These are phyloP conservation scores for Gleditsia sinensis DNA, from an alignment of 306 rosid genomes.

Conservation along the genomic window DNA sequence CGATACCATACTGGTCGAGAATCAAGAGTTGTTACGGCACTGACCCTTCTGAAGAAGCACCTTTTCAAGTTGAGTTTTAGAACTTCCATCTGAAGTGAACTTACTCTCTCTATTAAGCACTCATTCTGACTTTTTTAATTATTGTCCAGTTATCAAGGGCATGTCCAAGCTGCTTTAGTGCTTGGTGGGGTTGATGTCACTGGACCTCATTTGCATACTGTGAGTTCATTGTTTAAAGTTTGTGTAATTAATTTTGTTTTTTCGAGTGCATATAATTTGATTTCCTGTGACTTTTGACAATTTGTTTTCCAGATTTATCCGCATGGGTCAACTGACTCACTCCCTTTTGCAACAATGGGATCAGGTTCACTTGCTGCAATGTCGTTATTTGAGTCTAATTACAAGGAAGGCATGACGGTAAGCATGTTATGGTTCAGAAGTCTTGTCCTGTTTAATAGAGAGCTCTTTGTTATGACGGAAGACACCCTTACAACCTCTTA, in stretches of 20 bases:
- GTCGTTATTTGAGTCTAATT: conserved; percentile 57
- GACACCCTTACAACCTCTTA: neutral
- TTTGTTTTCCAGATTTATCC: conserved; percentile 70
- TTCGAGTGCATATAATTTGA: conserved; percentile 20
- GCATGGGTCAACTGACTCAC: conserved; percentile 80
- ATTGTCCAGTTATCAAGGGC: conserved; percentile 76
- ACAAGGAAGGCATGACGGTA: conserved; percentile 65
- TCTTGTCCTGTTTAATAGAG: neutral
- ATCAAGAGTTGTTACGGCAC: conserved; percentile 55
- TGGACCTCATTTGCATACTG: conserved; percentile 93
- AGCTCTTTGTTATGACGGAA: neutral
- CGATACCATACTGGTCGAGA: conserved; percentile 92
- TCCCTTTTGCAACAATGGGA: conserved; percentile 59
- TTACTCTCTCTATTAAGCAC: neutral
- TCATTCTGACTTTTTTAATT: conserved; percentile 15
- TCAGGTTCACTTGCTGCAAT: conserved; percentile 59
- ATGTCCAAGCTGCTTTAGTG: conserved; percentile 86
- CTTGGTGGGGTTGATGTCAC: conserved; percentile 95
- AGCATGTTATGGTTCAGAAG: conserved; percentile 30
- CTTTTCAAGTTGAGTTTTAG: conserved; percentile 53
- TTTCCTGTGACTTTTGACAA: conserved; percentile 34
- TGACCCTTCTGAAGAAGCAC: conserved; percentile 55
- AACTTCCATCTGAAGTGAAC: conserved; percentile 3
- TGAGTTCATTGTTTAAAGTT: conserved; percentile 45
- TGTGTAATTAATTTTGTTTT: neutral